A percentile compares a stretch with the other conserved stretches of the same genome.
Conservation (phyloP, 495 filamentous ascomycete genomes). For the Penicillium canescens region DNA sequence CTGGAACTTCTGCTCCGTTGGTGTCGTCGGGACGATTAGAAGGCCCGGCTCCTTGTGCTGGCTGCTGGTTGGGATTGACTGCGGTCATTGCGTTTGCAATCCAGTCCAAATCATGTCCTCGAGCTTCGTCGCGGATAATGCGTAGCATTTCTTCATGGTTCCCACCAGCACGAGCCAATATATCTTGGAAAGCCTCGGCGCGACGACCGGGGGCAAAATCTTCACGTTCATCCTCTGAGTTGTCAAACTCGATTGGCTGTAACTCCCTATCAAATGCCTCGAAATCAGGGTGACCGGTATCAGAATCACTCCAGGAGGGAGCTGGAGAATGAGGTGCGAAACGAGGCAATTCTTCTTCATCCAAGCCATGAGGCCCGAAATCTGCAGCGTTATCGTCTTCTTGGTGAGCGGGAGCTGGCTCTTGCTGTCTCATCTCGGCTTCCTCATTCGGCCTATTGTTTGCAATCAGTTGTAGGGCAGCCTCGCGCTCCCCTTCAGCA, state of each 20-base stretch:
- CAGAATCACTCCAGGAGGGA: constrained; percentile 24
- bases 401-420: constrained; percentile 4
- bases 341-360: constrained; percentile 9
- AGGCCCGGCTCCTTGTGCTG: constrained; percentile 5
- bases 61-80: constrained; percentile 13
- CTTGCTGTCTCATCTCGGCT: constrained; percentile 7
- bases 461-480: constrained; percentile 40
- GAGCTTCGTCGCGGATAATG: constrained; percentile 62
- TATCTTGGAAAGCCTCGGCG: constrained; percentile 49
- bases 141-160: constrained; percentile 58
- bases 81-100: constrained; percentile 40
- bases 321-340: constrained; percentile 21
- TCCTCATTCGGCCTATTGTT: constrained; percentile 35
- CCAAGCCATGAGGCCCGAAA: constrained; percentile 9
- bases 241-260: background rate
- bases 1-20: background rate
- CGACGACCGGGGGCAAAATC: constrained; percentile 14
- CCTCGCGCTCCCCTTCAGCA: constrained; percentile 51
- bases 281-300: constrained; percentile 14
- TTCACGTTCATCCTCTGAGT: background rate
- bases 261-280: constrained; percentile 2
- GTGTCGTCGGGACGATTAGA: background rate
- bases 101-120: constrained; percentile 55
- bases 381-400: constrained; percentile 17
- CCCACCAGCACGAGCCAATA: constrained; percentile 55